Evolutionary conservation across 1,139 yeast species (phyloP), one percentile per base, ranked within the genome.

Genomic region (Zygoascus hellenicus): DNA sequence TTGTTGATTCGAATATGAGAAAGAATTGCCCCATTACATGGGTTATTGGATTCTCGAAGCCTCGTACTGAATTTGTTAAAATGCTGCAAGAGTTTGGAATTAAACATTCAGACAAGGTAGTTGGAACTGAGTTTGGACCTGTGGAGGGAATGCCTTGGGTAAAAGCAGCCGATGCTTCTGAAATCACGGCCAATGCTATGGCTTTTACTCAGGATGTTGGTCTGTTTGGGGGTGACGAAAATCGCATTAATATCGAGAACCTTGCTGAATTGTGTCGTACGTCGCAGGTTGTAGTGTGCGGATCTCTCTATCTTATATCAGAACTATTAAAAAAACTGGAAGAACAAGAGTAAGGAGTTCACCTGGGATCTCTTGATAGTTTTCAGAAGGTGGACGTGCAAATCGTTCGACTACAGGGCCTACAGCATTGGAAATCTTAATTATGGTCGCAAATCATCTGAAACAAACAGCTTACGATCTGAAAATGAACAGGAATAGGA

Each of bases 91-190:
- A 77, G 16, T 64, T 90, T 2, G 34, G 45, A 5, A 61, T 83
- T 2, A 58, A 60, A 9, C 62, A 68, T 0, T 59, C 64, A 0
- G 96, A 89, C 58, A 64, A 67, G 1, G 75, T 89, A 0, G 67
- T 83, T 1, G 74, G 83, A 1, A 80, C 92, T 0, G 61, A 68
- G 32, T 92, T 89, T 61, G 75, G 81, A 1, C 53, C 67, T 1
- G 92, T 95, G 0, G 94, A 84, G 13, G 83, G 86, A 0, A 90
- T 90, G 97, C 96, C 97, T 0, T 92, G 97, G 97, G 80, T 92
- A 11, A 59, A 69, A 22, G 67, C 76, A 0, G 60, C 60, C 1
- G 71, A 66, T 2, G 59, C 83, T 13, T 63, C 65, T 31, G 37
- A 53, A 9, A 50, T 46, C 11, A 58, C 61, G 2, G 32, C 39